Percentiles rank a stretch among this genome's conserved stretches.
phyloP scores from a whole-genome alignment of 2,329 filamentous ascomycete genomes.

The Calonectria hongkongensis region DNA sequence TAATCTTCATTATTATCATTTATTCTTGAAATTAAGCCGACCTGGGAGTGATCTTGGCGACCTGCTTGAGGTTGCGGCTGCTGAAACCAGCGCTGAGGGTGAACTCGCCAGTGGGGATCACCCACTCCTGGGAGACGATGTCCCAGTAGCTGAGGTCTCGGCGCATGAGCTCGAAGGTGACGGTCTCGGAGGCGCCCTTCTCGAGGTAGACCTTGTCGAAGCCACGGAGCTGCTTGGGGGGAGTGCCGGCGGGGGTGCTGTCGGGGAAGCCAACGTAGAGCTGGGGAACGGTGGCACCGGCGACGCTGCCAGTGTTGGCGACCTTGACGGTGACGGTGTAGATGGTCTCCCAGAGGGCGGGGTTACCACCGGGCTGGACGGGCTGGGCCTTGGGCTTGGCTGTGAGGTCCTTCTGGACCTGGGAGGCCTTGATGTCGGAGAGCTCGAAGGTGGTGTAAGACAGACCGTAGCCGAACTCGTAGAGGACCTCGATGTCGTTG shows the following conservation, averaged over 20 bases:
- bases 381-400: constrained; percentile 53
- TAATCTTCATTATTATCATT: constrained; percentile 48
- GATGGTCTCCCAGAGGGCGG: constrained; percentile 72
- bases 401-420: constrained; percentile 49
- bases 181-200: constrained; percentile 62
- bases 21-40: constrained; percentile 32
- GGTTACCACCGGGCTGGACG: constrained; percentile 72
- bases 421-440: constrained; percentile 56
- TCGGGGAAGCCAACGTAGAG: constrained; percentile 70
- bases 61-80: constrained; percentile 53
- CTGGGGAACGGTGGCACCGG: constrained; percentile 71
- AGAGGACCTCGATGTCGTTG: constrained; percentile 74
- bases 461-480: constrained; percentile 81
- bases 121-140: constrained; percentile 64
- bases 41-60: constrained; percentile 49
- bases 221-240: constrained; percentile 68
- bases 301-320: constrained; percentile 69
- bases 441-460: constrained; percentile 79
- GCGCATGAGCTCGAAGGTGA: constrained; percentile 67
- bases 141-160: constrained; percentile 71
- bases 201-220: constrained; percentile 70
- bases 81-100: constrained; percentile 54
- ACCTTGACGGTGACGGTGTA: constrained; percentile 68
- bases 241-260: constrained; percentile 64
- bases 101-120: constrained; percentile 54